phyloP scores from a whole-genome alignment of 257 asterid genomes.

The Cynanchum wilfordii region DNA sequence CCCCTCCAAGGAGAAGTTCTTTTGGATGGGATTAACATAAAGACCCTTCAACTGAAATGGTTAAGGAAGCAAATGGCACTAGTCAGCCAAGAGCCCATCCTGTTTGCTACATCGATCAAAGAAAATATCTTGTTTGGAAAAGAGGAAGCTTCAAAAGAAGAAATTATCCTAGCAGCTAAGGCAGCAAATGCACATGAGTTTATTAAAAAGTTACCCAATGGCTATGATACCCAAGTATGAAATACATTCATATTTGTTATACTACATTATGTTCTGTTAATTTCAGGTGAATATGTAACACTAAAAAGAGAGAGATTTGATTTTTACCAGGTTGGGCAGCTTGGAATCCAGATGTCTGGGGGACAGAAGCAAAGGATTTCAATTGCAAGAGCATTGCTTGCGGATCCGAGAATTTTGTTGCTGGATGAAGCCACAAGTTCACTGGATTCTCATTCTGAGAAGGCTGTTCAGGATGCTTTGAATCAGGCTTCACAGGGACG shows the following conservation, averaged over 20 bases:
- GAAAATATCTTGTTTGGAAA: slow-evolving; percentile 38
- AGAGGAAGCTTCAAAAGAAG: slow-evolving; percentile 38
- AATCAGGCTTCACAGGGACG: slow-evolving; percentile 43
- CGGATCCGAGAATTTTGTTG: slow-evolving; percentile 44
- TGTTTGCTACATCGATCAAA: slow-evolving; percentile 23
- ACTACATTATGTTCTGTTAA: neutral
- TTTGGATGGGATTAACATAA: slow-evolving; percentile 43
- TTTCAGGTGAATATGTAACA: neutral
- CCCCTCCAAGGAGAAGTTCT: slow-evolving; percentile 40
- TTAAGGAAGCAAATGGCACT: slow-evolving; percentile 45
- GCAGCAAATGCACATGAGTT: slow-evolving; percentile 50
- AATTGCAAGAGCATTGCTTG: slow-evolving; percentile 50
- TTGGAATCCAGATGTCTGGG: slow-evolving; percentile 48
- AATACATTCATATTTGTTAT: neutral
- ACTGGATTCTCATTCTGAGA: slow-evolving; percentile 53
- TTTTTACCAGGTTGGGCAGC: slow-evolving; percentile 42
- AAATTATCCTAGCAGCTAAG: slow-evolving; percentile 31
- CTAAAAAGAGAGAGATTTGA: neutral
- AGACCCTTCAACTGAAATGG: slow-evolving; percentile 44
- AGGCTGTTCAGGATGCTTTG: slow-evolving; percentile 46
- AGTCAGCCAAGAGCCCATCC: slow-evolving; percentile 50
- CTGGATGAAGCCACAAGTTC: slow-evolving; percentile 69
- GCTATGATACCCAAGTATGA: slow-evolving; percentile 45
- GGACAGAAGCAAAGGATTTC: slow-evolving; percentile 61
- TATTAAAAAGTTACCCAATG: slow-evolving; percentile 40